phyloP scores from a whole-genome alignment of 164 flowering plant species.

The Vitis rupestris region DNA sequence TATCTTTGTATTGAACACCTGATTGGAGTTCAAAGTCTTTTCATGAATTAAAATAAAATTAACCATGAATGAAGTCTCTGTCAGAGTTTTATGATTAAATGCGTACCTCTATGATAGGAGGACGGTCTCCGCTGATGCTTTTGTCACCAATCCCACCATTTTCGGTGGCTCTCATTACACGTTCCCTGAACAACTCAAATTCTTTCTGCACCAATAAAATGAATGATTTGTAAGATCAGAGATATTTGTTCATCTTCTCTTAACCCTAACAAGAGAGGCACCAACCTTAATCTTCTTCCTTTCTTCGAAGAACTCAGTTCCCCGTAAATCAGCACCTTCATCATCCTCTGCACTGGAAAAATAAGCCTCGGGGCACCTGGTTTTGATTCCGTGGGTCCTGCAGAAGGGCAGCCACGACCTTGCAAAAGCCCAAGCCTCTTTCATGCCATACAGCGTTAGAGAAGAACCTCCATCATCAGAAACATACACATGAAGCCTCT shows the following conservation, averaged over 20 bases:
- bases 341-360: conserved; percentile 25
- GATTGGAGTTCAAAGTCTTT: too few relatives aligned
- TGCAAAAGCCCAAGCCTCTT: conserved; percentile 47
- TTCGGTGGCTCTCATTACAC: conserved; percentile 13
- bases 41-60: too few relatives aligned
- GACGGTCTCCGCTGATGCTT: conserved; percentile 13
- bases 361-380: conserved; percentile 51
- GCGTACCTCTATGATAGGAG: conserved; percentile 24
- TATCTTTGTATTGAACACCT: too few relatives aligned
- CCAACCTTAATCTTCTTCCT: conserved; percentile 33
- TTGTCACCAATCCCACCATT: not conserved
- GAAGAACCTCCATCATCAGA: conserved; percentile 70
- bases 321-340: not conserved
- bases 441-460: conserved; percentile 35
- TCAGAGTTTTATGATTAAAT: not conserved
- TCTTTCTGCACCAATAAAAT: conserved; percentile 20
- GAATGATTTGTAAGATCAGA: too few relatives aligned
- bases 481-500: conserved; percentile 61
- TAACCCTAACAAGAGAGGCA: not conserved
- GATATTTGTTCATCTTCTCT: not conserved
- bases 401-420: conserved; percentile 66
- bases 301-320: conserved; percentile 18
- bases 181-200: conserved; percentile 30
- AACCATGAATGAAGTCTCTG: too few relatives aligned
- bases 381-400: conserved; percentile 33